Percentiles rank a stretch among this genome's conserved stretches.
Evolutionary conservation across 2,329 filamentous ascomycete genomes (phyloP).

Genomic region (Ophiostoma tasmaniense): DNA sequence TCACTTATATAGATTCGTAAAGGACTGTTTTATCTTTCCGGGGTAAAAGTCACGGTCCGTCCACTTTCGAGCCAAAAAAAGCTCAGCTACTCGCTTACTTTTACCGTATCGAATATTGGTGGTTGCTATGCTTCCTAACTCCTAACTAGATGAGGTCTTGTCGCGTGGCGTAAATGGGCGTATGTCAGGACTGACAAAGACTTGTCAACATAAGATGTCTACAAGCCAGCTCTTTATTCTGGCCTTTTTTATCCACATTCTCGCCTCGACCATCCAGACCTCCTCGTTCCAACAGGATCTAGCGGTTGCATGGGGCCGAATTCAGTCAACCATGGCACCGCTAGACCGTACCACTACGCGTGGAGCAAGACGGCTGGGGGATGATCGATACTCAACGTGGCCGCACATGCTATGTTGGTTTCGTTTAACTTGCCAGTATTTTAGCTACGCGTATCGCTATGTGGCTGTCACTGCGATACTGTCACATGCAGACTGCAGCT

Average conservation of each 20-base stretch:
- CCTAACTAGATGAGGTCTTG: background rate
- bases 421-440: background rate
- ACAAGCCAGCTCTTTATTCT: background rate
- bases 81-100: background rate
- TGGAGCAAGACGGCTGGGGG: background rate
- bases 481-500: background rate
- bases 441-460: background rate
- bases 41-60: background rate
- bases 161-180: background rate
- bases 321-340: background rate
- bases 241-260: background rate
- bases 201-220: background rate
- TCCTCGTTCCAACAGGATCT: background rate
- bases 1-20: background rate
- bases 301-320: constrained; percentile 1
- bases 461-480: background rate
- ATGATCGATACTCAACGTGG: background rate
- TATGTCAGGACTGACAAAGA: background rate
- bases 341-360: background rate
- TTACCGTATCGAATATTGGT: background rate
- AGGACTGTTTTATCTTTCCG: background rate
- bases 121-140: background rate
- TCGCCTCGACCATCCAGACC: background rate
- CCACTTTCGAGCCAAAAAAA: background rate
- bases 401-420: background rate